These are phyloP conservation scores for Chlorociboria aeruginascens DNA, from an alignment of 495 filamentous ascomycete species.

Conservation along the genomic window DNA sequence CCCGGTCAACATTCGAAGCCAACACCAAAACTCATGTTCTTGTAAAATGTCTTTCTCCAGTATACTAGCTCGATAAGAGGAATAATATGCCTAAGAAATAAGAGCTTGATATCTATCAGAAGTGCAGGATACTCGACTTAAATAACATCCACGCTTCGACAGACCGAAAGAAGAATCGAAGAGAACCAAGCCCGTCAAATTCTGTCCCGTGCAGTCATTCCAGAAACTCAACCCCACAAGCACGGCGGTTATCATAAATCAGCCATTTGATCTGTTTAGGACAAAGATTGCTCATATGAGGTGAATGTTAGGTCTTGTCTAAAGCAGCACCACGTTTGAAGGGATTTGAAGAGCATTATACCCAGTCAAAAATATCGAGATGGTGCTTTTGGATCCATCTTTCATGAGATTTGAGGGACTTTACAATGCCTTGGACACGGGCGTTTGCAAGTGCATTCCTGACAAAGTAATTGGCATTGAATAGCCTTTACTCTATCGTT, in stretches of 20 bases:
- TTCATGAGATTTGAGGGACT: conserved; percentile 47
- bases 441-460: conserved; percentile 56
- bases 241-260: conserved; percentile 24
- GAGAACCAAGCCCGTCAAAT: conserved; percentile 39
- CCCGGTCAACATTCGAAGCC: no score
- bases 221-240: conserved; percentile 42
- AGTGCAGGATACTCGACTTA: no score
- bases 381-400: conserved; percentile 52
- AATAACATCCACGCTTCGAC: conserved; percentile 22
- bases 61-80: conserved; percentile 50
- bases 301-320: conserved; percentile 35
- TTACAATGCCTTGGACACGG: conserved; percentile 55
- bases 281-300: conserved; percentile 15
- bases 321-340: conserved; percentile 46
- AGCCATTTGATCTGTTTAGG: conserved; percentile 19
- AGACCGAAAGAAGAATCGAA: conserved; percentile 37
- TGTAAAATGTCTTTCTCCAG: conserved; percentile 40
- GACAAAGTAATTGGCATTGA: conserved; percentile 9
- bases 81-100: conserved; percentile 26
- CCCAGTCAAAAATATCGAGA: conserved; percentile 30
- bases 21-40: conserved; percentile 33
- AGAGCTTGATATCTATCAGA: no score
- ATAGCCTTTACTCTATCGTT: conserved; percentile 26
- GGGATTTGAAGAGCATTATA: conserved; percentile 35
- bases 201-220: conserved; percentile 36